These are phyloP conservation scores for Mycena olivaceomarginata DNA, from an alignment of 768 basidiomycete genomes.

Conservation along the genomic window DNA sequence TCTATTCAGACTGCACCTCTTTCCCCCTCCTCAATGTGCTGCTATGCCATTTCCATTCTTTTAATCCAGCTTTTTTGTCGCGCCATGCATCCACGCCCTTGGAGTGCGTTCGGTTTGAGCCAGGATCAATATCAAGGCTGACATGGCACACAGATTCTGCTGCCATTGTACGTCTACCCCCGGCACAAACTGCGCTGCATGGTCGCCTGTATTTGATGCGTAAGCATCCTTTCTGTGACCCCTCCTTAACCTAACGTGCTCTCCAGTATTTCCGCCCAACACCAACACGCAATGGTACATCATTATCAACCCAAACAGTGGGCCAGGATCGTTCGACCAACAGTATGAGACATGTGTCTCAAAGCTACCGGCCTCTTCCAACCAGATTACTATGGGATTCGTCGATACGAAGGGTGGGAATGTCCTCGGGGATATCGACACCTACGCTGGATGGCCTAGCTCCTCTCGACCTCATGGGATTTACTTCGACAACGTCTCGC, in stretches of 20 bases:
- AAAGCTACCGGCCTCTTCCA: neutral
- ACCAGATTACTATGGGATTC: conserved; percentile 28
- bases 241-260: neutral
- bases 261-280: conserved; percentile 34
- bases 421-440: conserved; percentile 27
- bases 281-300: neutral
- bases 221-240: neutral
- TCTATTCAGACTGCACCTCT: no score
- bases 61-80: conserved; percentile 13
- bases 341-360: conserved; percentile 6
- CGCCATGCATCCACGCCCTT: neutral
- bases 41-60: neutral
- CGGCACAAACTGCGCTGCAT: conserved; percentile 27
- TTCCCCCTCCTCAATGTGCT: neutral
- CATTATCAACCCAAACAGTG: conserved; percentile 30
- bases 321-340: conserved; percentile 30
- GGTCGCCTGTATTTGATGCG: conserved; percentile 28
- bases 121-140: neutral
- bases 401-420: conserved; percentile 1
- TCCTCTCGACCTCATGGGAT: conserved; percentile 31
- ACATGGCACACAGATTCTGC: conserved; percentile 14
- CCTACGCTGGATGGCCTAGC: conserved; percentile 35
- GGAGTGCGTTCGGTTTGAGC: neutral
- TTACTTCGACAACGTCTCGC: conserved; percentile 25
- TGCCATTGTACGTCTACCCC: conserved; percentile 38